These are phyloP conservation scores for Arabis hirsuta DNA, from an alignment of 345 rosid species.

Conservation along the genomic window DNA sequence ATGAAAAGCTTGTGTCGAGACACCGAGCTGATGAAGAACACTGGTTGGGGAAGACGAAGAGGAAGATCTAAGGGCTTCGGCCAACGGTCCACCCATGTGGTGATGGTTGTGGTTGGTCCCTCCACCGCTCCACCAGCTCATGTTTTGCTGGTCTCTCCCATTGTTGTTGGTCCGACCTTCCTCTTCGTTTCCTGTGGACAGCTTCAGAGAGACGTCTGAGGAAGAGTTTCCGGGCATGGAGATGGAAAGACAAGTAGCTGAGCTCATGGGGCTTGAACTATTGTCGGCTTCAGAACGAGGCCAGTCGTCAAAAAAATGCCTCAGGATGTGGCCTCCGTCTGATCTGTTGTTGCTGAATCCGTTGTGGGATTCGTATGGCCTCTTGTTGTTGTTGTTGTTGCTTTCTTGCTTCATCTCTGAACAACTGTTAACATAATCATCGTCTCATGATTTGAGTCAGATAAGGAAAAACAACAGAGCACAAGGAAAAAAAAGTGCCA, in stretches of 20 bases:
- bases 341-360: conserved; percentile 46
- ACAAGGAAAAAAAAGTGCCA: not conserved
- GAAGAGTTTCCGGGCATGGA: conserved; percentile 71
- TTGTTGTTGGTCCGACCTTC: conserved; percentile 41
- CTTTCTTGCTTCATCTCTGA: conserved; percentile 51
- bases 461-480: conserved; percentile 4
- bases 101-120: conserved; percentile 47
- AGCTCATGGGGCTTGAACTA: conserved; percentile 47
- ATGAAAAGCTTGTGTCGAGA: conserved; percentile 46
- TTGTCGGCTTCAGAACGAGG: conserved; percentile 63
- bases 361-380: conserved; percentile 49
- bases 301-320: conserved; percentile 94
- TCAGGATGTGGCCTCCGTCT: conserved; percentile 62
- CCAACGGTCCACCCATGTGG: conserved; percentile 88
- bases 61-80: conserved; percentile 79
- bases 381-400: conserved; percentile 43
- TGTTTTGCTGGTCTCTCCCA: conserved; percentile 54
- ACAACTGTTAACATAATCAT: conserved; percentile 46
- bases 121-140: conserved; percentile 71
- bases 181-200: conserved; percentile 68
- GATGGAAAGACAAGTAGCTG: conserved; percentile 68
- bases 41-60: conserved; percentile 71
- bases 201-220: conserved; percentile 85
- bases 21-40: conserved; percentile 66
- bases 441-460: conserved; percentile 12